A percentile compares a stretch with the other conserved stretches of the same genome.
These are phyloP conservation scores for Kwoniella newhampshirensis DNA, from an alignment of 768 basidiomycete species.

Conservation along the genomic window DNA sequence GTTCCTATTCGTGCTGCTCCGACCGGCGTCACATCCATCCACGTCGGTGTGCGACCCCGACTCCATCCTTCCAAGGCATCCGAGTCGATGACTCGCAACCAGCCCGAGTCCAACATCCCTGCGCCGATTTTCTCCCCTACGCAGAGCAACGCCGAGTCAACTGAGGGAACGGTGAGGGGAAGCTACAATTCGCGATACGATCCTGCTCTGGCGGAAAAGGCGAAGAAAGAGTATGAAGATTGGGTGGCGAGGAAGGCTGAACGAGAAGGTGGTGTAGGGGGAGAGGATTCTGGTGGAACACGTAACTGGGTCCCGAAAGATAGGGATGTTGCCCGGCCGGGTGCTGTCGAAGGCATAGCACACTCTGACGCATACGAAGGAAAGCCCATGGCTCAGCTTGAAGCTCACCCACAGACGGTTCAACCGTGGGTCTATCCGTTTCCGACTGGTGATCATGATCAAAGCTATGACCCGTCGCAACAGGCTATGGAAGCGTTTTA, in stretches of 20 bases:
- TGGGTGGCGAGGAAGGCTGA: slow-evolving; percentile 37
- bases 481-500: slow-evolving; percentile 8
- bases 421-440: slow-evolving; percentile 16
- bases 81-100: slow-evolving; percentile 34
- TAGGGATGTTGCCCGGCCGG: slow-evolving; percentile 29
- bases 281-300: slow-evolving; percentile 20
- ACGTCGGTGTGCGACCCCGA: slow-evolving; percentile 67
- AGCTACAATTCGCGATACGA: slow-evolving; percentile 20
- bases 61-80: slow-evolving; percentile 36
- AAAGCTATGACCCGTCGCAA: not conserved
- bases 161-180: slow-evolving; percentile 5
- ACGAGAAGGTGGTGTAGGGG: slow-evolving; percentile 34
- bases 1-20: slow-evolving; percentile 61
- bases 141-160: not conserved
- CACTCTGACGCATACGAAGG: slow-evolving; percentile 19
- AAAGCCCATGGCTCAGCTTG: not conserved
- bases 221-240: slow-evolving; percentile 38
- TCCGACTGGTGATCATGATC: slow-evolving; percentile 1
- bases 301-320: slow-evolving; percentile 32
- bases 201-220: slow-evolving; percentile 23
- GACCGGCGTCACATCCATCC: slow-evolving; percentile 83
- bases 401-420: not conserved
- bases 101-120: slow-evolving; percentile 34
- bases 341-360: slow-evolving; percentile 21
- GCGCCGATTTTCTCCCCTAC: slow-evolving; percentile 31